Conservation (phyloP, 1,139 yeast species). For the Magnusiomyces ingens region DNA sequence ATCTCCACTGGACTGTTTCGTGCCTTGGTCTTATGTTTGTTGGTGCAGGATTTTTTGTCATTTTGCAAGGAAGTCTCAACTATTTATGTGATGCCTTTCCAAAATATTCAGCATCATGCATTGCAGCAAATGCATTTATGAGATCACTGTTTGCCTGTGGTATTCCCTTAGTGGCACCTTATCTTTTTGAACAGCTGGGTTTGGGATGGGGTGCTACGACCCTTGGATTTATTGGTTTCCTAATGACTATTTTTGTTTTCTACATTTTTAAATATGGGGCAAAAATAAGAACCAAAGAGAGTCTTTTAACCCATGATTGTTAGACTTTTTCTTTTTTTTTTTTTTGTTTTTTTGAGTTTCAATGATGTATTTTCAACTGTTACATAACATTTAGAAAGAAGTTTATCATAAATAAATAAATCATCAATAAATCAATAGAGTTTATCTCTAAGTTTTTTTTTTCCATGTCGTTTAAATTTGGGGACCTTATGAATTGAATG, state of each 20-base stretch:
- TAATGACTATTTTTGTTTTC: neutral
- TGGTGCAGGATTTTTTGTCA: conserved; percentile 56
- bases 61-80: conserved; percentile 50
- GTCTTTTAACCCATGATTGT: too few relatives aligned
- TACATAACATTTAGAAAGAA: neutral
- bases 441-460: too few relatives aligned
- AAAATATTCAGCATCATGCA: conserved; percentile 65
- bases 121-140: conserved; percentile 70
- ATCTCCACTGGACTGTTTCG: conserved; percentile 73
- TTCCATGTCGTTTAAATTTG: too few relatives aligned
- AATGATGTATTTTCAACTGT: too few relatives aligned
- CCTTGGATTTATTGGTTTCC: conserved; percentile 43
- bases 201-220: conserved; percentile 57
- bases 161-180: conserved; percentile 67
- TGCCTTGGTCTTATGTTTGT: conserved; percentile 56
- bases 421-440: neutral
- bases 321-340: too few relatives aligned
- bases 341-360: too few relatives aligned
- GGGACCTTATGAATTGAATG: too few relatives aligned
- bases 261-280: neutral
- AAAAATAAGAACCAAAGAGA: neutral
- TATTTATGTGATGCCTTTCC: conserved; percentile 61
- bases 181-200: conserved; percentile 50
- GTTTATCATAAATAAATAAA: neutral
- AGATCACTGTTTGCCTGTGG: conserved; percentile 66